Evolutionary conservation across 2,329 filamentous ascomycete species (phyloP), one percentile per base, ranked within the genome.

Genomic region (Colletotrichum destructivum): DNA sequence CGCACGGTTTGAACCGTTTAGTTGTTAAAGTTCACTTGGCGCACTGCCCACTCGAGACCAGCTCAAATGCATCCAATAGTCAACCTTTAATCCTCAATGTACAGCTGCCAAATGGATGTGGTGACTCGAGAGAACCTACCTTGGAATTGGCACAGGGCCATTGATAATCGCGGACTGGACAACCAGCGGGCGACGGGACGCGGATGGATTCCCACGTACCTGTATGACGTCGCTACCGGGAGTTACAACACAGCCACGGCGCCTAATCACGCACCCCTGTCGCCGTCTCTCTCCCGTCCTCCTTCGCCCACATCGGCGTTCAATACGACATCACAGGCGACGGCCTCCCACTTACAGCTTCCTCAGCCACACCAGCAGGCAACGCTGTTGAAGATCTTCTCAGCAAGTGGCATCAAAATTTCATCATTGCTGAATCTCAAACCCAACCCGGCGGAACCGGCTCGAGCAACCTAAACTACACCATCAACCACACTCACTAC

Each of bases 131-230:
- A 35, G 35, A 8, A 38, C 31, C 31, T 18, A 11, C 31, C 42
- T n/a, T 38, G 6, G 16, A 31, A 60, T 66, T 66, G 38, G 35
- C 56, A 66, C 56, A 66, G 64, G 44, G 56, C n/a, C 9, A 44
- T 46, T 38, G 26, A 5, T 62, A n/a, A 46, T 23, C n/a, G 23
- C 21, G 21, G 21, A 15, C 42, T 26, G 4, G 18, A 35, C 31
- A 35, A 35, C 31, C 8, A 35, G 31, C 31, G 31, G 35, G 26
- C 26, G 15, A 35, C 49, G n/a, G 8, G 47, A 51, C 47, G 18
- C 47, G n/a, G 47, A 23, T 16, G 35, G 38, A 52, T 52, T 61
- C 35, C 9, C 35, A 11, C 13, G 64, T 62, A 52, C 46, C 47
- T 46, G 4, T 31, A 62, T 66, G 64, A 66, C 64, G 64, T 66